A percentile compares a stretch with the other conserved stretches of the same genome.
Conservation (phyloP, 2,329 filamentous ascomycete genomes). For the Botrytis byssoidea region DNA sequence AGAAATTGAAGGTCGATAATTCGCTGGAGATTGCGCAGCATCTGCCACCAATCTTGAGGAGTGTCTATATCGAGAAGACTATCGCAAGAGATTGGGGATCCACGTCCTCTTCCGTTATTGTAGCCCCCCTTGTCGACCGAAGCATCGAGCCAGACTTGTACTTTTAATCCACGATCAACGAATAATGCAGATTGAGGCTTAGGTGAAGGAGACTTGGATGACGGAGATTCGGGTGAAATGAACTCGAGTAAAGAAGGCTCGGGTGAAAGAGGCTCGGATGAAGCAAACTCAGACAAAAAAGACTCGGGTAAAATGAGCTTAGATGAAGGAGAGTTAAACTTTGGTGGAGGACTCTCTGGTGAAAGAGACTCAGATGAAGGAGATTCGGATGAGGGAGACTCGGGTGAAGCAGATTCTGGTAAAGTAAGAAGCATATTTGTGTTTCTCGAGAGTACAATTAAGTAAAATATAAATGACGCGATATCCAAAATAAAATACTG, state of each 20-base stretch:
- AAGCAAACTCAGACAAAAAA: no score
- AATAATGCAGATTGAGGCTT: background rate
- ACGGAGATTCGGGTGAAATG: background rate
- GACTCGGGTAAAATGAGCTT: no score
- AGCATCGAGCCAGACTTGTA: background rate
- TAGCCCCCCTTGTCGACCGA: background rate
- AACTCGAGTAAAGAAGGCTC: no score
- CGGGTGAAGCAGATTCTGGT: background rate
- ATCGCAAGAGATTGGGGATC: background rate
- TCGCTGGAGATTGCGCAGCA: background rate
- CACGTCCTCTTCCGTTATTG: background rate
- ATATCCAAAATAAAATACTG: background rate
- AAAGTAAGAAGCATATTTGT: background rate
- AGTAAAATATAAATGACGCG: background rate
- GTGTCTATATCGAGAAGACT: background rate
- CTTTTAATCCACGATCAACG: background rate
- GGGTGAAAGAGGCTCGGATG: no score
- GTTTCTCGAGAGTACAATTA: background rate
- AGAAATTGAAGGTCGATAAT: background rate
- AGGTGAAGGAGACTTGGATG: background rate
- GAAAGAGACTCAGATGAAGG: background rate
- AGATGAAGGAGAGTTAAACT: no score
- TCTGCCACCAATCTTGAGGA: background rate
- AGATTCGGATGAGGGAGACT: background rate
- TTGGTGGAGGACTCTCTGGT: background rate